A percentile compares a stretch with the other conserved stretches of the same genome.
These are phyloP conservation scores for Penicillium crystallinum DNA, from an alignment of 495 filamentous ascomycete genomes.

Conservation along the genomic window DNA sequence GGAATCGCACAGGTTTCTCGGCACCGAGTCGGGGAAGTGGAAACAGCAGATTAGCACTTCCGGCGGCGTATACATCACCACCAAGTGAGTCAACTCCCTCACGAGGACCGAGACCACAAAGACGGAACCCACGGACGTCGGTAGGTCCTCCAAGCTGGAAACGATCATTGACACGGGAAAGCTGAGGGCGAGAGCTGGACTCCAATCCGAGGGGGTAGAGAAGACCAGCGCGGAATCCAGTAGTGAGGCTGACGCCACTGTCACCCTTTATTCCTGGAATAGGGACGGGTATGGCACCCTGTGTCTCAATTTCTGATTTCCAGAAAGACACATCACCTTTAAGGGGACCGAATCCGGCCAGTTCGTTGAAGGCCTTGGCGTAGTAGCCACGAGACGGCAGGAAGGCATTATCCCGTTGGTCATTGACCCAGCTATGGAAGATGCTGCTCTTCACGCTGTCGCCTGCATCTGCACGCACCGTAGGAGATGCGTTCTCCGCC, in stretches of 20 bases:
- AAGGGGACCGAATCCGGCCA: constrained; percentile 81
- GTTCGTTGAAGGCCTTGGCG: constrained; percentile 66
- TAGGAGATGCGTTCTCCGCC: constrained; percentile 65
- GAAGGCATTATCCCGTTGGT: constrained; percentile 73
- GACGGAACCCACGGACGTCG: constrained; percentile 88
- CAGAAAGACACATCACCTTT: constrained; percentile 86
- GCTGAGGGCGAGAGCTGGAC: constrained; percentile 44
- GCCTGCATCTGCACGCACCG: constrained; percentile 77
- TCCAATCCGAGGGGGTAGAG: constrained; percentile 56
- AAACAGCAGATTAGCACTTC: constrained; percentile 74
- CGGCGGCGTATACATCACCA: constrained; percentile 86
- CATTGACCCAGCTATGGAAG: constrained; percentile 72
- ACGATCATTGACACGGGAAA: constrained; percentile 85
- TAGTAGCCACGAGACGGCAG: constrained; percentile 79
- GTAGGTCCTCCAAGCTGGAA: constrained; percentile 93
- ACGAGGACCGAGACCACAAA: constrained; percentile 80
- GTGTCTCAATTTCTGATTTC: constrained; percentile 79
- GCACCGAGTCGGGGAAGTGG: constrained; percentile 74
- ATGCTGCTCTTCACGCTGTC: constrained; percentile 87
- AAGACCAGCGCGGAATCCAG: constrained; percentile 58
- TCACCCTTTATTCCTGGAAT: constrained; percentile 60
- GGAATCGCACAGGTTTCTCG: constrained; percentile 79
- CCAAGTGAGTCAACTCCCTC: constrained; percentile 82
- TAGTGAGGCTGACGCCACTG: constrained; percentile 68
- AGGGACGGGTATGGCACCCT: constrained; percentile 65